Percentiles rank a stretch among this genome's conserved stretches.
Evolutionary conservation across 2,329 filamentous ascomycete species (phyloP).

Genomic region (Didymella pomorum): DNA sequence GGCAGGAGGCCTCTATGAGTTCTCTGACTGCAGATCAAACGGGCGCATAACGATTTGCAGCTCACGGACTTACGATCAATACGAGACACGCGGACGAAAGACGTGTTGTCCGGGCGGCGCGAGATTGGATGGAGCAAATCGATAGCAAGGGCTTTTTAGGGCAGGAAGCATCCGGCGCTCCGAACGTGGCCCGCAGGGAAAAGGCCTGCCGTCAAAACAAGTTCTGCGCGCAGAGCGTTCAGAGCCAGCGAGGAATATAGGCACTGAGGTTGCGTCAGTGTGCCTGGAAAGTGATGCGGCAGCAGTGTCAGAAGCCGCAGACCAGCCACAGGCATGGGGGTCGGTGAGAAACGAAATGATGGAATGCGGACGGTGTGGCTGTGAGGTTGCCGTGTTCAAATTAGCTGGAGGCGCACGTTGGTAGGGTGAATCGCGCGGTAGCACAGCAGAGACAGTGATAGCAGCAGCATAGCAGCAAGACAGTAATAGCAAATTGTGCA

Average conservation of each 20-base stretch:
- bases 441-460: conserved; percentile 1
- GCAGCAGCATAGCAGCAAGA: no score
- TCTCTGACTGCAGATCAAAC: conserved; percentile 18
- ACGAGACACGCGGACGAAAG: conserved; percentile 19
- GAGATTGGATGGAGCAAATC: conserved; percentile 19
- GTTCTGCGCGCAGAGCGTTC: neutral
- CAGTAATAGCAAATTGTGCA: neutral
- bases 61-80: conserved; percentile 4
- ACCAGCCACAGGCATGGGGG: conserved; percentile 12
- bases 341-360: conserved; percentile 4
- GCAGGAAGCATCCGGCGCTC: conserved; percentile 17
- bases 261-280: neutral
- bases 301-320: conserved; percentile 5
- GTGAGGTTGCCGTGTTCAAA: conserved; percentile 13
- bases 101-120: conserved; percentile 17
- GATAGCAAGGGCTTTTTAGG: conserved; percentile 19
- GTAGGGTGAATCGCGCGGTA: conserved; percentile 10
- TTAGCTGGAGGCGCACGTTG: conserved; percentile 11
- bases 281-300: conserved; percentile 1
- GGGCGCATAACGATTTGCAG: conserved; percentile 3
- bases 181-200: conserved; percentile 18
- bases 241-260: neutral
- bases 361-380: conserved; percentile 20
- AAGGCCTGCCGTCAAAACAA: conserved; percentile 1
- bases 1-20: neutral